These are phyloP conservation scores for Colletotrichum musae DNA, from an alignment of 2,329 filamentous ascomycete genomes.

Conservation along the genomic window DNA sequence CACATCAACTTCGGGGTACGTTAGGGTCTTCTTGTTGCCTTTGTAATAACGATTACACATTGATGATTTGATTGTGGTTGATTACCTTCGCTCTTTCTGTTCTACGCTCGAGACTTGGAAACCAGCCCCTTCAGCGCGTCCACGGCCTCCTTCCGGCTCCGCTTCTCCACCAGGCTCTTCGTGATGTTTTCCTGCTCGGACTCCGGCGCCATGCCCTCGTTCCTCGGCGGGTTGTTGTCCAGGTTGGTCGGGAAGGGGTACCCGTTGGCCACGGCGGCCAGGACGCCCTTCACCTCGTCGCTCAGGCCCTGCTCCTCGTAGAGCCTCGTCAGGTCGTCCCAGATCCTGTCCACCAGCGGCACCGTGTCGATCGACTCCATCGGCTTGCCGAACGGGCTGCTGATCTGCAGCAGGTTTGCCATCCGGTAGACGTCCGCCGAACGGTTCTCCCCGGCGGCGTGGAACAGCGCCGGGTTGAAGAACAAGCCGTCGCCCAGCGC, in stretches of 20 bases:
- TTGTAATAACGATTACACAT: not conserved
- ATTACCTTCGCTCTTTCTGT: not conserved
- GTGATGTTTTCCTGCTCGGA: conserved; percentile 69
- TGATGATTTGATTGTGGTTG: not conserved
- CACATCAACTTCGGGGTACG: too few species aligned
- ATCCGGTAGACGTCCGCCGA: conserved; percentile 63
- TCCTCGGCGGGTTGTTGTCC: conserved; percentile 68
- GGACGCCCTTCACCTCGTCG: conserved; percentile 59
- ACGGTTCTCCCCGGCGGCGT: conserved; percentile 73
- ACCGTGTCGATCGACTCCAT: conserved; percentile 73
- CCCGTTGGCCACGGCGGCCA: conserved; percentile 68
- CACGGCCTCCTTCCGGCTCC: conserved; percentile 57
- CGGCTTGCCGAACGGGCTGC: conserved; percentile 73
- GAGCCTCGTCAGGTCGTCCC: conserved; percentile 54
- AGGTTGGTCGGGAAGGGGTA: conserved; percentile 76
- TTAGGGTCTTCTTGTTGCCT: not conserved
- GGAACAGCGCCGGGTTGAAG: conserved; percentile 75
- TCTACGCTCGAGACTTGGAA: conserved; percentile 9
- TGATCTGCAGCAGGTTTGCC: conserved; percentile 75
- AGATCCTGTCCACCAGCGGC: conserved; percentile 62
- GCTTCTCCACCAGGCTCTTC: conserved; percentile 58
- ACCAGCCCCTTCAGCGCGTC: conserved; percentile 50
- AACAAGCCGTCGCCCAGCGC: conserved; percentile 72
- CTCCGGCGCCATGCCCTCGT: conserved; percentile 71
- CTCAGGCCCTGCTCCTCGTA: conserved; percentile 55